Base-by-base conservation (phyloP, 2,329 filamentous ascomycete species). In the Phyllosticta ampelicida region DNA sequence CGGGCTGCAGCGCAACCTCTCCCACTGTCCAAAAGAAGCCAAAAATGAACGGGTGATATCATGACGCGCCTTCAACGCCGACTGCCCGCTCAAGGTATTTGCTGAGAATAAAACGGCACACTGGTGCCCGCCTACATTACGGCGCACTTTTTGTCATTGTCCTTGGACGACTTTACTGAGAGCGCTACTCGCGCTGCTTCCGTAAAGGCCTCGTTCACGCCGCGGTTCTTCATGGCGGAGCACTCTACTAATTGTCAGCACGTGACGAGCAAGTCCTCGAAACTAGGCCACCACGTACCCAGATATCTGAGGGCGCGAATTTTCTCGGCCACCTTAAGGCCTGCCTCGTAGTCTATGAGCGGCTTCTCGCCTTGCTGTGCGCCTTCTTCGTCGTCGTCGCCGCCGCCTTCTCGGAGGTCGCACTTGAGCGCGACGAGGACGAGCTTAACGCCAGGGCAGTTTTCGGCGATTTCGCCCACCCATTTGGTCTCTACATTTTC, bases 401-500 rank as follows among this genome's bases (percentile, higher is more conserved):
- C 83, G 62, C 77, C 76, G 57, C 84, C 82, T 75, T 96, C 92
- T 64, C 94, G 84, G 68, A 99, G 76, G 75, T 99, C 94, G 77
- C 94, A 99, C 77, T 99, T 99, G 65, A 99, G 81, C 21, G 94
- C 94, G 4, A 96, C 91, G 8, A 99, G 81, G 18, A 99, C 94
- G 51, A 99, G 83, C 74, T 95, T 95, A 63, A 96, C 94, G 60
- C 87, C 89, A 1, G 90, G 90, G 75, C 94, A 97, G 76, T 99
- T 96, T 75, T 99, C 94, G 62, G 91, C 89, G 64, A 99, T 99
- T 75, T 99, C 94, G 62, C 89, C 87, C 5, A 96, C 89, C 94
- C 94, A 99, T 77, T 99, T 99, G 66, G 89, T 92, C 73, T 96
- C 90, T 61, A 99, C 90, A 81, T 99, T 99, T 74, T 99, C 94